Evolutionary conservation across 2,329 filamentous ascomycete species (phyloP).

Genomic region (Beauveria caledonica): DNA sequence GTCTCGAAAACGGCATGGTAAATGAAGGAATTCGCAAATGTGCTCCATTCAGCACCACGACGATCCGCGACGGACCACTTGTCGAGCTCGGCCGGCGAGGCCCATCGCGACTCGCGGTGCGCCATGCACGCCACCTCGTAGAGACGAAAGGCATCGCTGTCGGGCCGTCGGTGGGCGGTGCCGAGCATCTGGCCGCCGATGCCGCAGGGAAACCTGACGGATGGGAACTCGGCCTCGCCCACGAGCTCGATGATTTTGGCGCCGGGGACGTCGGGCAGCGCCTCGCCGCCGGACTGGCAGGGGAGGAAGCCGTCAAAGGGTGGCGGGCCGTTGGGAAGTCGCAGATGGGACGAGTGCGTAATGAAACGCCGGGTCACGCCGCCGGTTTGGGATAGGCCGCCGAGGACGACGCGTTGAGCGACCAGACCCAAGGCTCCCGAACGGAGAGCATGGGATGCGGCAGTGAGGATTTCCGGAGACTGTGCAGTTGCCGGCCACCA

Average conservation of each 20-base stretch:
- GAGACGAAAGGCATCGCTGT: constrained; percentile 13
- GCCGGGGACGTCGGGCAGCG: not conserved
- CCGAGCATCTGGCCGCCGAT: constrained; percentile 14
- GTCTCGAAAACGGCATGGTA: constrained; percentile 16
- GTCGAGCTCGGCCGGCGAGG: constrained; percentile 10
- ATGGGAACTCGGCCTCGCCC: constrained; percentile 15
- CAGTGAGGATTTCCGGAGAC: constrained; percentile 14
- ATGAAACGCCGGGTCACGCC: constrained; percentile 12
- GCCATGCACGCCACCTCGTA: constrained; percentile 15
- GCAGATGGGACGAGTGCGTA: constrained; percentile 11
- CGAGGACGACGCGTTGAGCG: constrained; percentile 12
- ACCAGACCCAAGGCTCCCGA: constrained; percentile 10
- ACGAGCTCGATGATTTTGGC: constrained; percentile 4
- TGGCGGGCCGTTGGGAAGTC: constrained; percentile 12
- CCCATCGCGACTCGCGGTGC: constrained; percentile 15
- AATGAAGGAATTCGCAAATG: constrained; percentile 15
- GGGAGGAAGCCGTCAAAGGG: constrained; percentile 15
- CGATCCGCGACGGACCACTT: constrained; percentile 13
- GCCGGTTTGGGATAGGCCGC: constrained; percentile 15
- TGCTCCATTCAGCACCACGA: constrained; percentile 13
- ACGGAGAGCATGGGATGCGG: constrained; percentile 12
- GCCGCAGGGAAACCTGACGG: constrained; percentile 13
- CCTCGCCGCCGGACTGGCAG: constrained; percentile 15
- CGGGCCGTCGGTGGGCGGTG: constrained; percentile 11
- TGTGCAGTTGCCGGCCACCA: constrained; percentile 16